These are phyloP conservation scores for Andrographis paniculata DNA, from an alignment of 305 asterid genomes.

Conservation along the genomic window DNA sequence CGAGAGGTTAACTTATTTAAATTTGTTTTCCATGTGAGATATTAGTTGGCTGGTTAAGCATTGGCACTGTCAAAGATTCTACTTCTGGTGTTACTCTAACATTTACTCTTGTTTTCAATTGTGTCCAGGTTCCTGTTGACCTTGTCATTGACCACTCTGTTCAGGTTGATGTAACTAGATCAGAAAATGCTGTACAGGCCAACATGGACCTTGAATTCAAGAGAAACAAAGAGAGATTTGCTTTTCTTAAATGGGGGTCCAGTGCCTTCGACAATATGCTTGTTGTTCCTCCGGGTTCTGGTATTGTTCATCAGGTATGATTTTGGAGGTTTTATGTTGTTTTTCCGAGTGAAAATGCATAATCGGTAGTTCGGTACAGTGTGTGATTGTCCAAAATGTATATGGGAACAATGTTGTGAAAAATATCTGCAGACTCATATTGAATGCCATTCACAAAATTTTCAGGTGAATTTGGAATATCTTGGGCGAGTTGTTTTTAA, in stretches of 20 bases:
- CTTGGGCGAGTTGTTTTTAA: constrained; percentile 90
- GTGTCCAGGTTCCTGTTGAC: constrained; percentile 75
- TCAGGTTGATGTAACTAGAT: constrained; percentile 78
- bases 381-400: too few species aligned
- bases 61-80: constrained; percentile 8
- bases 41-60: background rate
- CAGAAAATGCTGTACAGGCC: constrained; percentile 69
- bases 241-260: constrained; percentile 89
- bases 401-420: too few species aligned
- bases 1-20: too few species aligned
- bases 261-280: constrained; percentile 82
- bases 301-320: constrained; percentile 85
- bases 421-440: too few species aligned
- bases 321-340: constrained; percentile 2
- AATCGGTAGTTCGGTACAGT: too few species aligned
- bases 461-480: constrained; percentile 81
- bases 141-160: constrained; percentile 88
- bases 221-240: constrained; percentile 84
- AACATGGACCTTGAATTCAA: constrained; percentile 77
- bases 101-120: background rate
- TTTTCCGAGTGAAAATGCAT: background rate
- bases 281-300: constrained; percentile 95
- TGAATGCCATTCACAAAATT: constrained; percentile 2
- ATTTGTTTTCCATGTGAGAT: background rate
- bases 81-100: constrained; percentile 9